Evolutionary conservation across 257 asterid genomes (phyloP), one percentile per base, ranked within the genome.

Genomic region (Solanum chilense): DNA sequence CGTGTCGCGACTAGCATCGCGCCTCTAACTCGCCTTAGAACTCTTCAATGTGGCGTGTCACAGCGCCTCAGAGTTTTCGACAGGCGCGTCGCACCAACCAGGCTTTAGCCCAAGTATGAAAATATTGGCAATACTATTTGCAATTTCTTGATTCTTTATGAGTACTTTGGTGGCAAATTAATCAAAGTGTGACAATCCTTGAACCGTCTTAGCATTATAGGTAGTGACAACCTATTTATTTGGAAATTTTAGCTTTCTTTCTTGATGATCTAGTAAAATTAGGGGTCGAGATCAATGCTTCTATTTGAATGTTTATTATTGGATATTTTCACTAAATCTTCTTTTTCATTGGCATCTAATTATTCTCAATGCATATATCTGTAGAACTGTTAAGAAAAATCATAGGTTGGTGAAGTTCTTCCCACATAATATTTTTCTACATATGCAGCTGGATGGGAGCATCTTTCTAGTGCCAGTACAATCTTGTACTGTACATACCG

Each of bases 401-500:
- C 77, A 33, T 37, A 37, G 18, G 15, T 25, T 74, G 10, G 81
- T 20, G 49, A 74, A 37, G n/a, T 74, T 74, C 31, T 37, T 37
- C 29, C 37, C 49, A 9, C 1, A 20, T 9, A 37, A 10, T 9
- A 0, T 73, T 35, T 74, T 37, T 37, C 18, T 74, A 12, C 31
- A 74, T 37, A 87, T 70, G 41, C 47, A 96, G 98, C 94, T 96
- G 41, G 68, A 92, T 27, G 98, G 98, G 80, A 96, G 98, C 93
- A 91, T 96, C 86, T 89, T 95, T 92, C 98, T 97, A 74, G 89
- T 98, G 47, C 93, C 97, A n/a, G 95, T 96, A 89, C 39, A 86
- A 95, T 95, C n/a, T 58, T 95, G 89, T 95, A 96, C 89, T 96
- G 98, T 91, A 95, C 93, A 94, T 95, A 95, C 92, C 95, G 94